Percentiles rank a stretch among this genome's conserved stretches.
These are phyloP conservation scores for Ceratobasidium papillatum DNA, from an alignment of 1,284 basidiomycete genomes.

Conservation along the genomic window DNA sequence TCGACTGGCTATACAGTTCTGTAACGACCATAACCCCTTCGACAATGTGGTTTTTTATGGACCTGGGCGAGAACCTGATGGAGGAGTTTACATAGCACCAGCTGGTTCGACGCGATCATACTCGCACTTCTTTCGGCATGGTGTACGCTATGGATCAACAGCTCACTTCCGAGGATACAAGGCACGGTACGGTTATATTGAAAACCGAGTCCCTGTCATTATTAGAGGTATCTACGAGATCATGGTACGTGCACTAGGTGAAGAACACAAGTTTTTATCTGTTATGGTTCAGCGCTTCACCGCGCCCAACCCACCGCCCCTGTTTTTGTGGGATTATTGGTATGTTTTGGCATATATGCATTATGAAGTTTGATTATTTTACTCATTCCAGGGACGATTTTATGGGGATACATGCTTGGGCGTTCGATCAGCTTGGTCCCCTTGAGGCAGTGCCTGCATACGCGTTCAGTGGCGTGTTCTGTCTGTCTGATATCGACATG, in stretches of 20 bases:
- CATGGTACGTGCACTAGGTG: background rate
- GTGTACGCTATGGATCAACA: background rate
- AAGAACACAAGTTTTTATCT: background rate
- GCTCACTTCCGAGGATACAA: background rate
- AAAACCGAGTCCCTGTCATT: background rate
- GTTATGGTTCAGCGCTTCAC: slow-evolving; percentile 1
- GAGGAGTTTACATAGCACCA: background rate
- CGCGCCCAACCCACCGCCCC: background rate
- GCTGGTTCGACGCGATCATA: background rate
- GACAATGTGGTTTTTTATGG: no score
- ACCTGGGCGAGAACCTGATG: background rate
- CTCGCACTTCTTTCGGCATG: background rate
- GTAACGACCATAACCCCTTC: background rate
- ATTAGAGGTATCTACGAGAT: background rate
- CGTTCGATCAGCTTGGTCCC: background rate
- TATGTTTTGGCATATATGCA: background rate
- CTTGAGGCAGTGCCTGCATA: background rate
- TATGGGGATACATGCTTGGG: background rate
- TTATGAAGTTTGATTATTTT: background rate
- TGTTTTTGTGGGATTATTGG: slow-evolving; percentile 4
- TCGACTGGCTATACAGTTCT: background rate
- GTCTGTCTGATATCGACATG: background rate
- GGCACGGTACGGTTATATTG: background rate
- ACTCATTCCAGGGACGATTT: background rate
- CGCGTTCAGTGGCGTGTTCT: background rate